Conservation (phyloP, 768 basidiomycete species). For the Boletus rubropictus region DNA sequence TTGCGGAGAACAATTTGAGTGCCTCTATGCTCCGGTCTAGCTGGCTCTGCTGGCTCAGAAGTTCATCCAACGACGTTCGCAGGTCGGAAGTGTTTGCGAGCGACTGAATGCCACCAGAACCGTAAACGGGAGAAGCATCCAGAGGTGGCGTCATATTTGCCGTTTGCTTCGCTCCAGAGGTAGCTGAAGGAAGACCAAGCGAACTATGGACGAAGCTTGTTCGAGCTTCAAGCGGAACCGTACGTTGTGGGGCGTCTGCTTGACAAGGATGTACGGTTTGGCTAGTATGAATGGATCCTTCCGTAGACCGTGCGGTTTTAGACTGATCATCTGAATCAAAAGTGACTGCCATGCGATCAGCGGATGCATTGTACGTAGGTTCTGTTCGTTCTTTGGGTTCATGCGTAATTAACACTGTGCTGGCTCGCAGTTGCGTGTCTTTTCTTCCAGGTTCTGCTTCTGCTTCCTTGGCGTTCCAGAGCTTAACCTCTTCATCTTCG, state of each 20-base stretch:
- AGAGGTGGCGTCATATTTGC: not conserved
- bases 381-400: conserved; percentile 7
- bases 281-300: conserved; percentile 4
- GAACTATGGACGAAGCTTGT: not conserved
- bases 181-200: not conserved
- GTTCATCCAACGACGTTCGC: conserved; percentile 41
- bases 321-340: conserved; percentile 10
- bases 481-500: conserved; percentile 26
- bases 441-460: conserved; percentile 5
- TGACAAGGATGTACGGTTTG: conserved; percentile 1
- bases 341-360: not conserved
- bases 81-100: conserved; percentile 11
- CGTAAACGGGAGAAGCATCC: conserved; percentile 41
- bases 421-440: not conserved
- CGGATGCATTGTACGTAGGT: conserved; percentile 3
- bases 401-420: conserved; percentile 4
- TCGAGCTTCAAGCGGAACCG: conserved; percentile 2
- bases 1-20: conserved; percentile 42
- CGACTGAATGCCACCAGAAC: conserved; percentile 34
- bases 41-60: conserved; percentile 57
- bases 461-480: conserved; percentile 34
- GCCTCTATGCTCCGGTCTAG: conserved; percentile 61
- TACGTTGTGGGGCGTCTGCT: not conserved
- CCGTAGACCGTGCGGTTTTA: conserved; percentile 1
- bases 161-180: not conserved